Evolutionary conservation across 2,329 filamentous ascomycete genomes (phyloP).

Genomic region (Fusarium sp.): DNA sequence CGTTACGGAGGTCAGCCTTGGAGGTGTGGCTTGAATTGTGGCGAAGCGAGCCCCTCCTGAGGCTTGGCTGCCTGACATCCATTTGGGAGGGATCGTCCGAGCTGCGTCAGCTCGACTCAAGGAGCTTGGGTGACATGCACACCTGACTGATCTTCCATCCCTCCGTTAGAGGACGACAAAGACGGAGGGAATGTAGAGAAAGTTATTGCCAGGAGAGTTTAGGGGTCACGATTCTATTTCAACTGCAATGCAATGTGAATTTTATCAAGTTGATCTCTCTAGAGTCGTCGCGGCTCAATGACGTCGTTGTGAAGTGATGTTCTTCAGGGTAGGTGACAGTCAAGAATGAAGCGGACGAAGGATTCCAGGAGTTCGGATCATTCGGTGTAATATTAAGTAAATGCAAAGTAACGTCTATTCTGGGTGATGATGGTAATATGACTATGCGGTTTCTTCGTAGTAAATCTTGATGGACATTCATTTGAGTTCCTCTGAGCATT

Average conservation of each 20-base stretch:
- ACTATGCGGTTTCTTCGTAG: neutral
- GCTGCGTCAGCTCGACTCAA: slow-evolving; percentile 36
- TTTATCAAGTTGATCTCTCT: neutral
- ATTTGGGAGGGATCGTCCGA: slow-evolving; percentile 16
- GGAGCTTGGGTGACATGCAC: slow-evolving; percentile 33
- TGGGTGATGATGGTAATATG: neutral
- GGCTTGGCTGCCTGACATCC: slow-evolving; percentile 14
- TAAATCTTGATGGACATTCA: neutral
- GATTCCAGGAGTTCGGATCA: neutral
- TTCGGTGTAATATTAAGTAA: neutral
- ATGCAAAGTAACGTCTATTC: neutral
- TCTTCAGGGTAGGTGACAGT: slow-evolving; percentile 19
- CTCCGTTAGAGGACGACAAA: neutral
- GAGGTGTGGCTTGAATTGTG: slow-evolving; percentile 42
- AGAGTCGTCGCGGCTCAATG: slow-evolving; percentile 18
- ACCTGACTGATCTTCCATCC: neutral
- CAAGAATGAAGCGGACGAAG: neutral
- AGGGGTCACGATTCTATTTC: slow-evolving; percentile 4
- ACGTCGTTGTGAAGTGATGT: slow-evolving; percentile 14
- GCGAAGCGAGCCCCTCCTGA: slow-evolving; percentile 36
- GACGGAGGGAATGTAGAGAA: neutral
- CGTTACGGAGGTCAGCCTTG: slow-evolving; percentile 45
- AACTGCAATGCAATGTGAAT: neutral
- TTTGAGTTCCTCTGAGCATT: neutral
- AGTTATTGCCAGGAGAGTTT: neutral